These are phyloP conservation scores for Ophiostoma pallidulum DNA, from an alignment of 2,329 filamentous ascomycete genomes.

Conservation along the genomic window DNA sequence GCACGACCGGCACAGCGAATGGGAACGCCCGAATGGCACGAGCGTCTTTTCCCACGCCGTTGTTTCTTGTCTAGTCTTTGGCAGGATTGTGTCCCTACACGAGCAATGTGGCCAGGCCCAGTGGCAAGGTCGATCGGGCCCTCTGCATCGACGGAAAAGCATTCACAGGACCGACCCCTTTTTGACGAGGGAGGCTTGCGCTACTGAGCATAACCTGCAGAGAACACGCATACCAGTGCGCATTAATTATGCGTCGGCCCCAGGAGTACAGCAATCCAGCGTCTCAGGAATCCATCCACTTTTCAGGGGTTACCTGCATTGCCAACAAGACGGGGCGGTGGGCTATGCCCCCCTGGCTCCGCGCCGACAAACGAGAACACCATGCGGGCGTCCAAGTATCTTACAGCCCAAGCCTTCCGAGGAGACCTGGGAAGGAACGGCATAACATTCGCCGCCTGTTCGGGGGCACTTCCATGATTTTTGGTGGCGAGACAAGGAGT, in stretches of 20 bases:
- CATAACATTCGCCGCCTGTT: background rate
- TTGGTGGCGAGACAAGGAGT: background rate
- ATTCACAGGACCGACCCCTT: background rate
- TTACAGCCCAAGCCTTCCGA: no score
- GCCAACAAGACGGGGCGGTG: slow-evolving; percentile 4
- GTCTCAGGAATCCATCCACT: slow-evolving; percentile 5
- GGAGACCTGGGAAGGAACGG: no score
- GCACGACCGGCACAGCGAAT: background rate
- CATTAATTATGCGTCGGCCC: background rate
- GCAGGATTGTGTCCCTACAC: no score
- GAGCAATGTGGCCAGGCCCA: no score
- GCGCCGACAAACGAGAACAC: background rate
- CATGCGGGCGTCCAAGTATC: background rate
- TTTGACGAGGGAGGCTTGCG: background rate
- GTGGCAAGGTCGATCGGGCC: no score
- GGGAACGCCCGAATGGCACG: background rate
- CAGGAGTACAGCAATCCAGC: background rate
- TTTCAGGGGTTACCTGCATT: slow-evolving; percentile 9
- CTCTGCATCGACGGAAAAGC: background rate
- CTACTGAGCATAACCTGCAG: no score
- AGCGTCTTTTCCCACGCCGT: slow-evolving; percentile 3
- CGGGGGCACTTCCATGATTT: background rate
- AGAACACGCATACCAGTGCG: background rate
- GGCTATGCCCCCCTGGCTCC: slow-evolving; percentile 3
- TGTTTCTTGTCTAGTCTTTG: slow-evolving; percentile 5